Conservation (phyloP, 305 asterid species). For the Fraxinus paxiana region DNA sequence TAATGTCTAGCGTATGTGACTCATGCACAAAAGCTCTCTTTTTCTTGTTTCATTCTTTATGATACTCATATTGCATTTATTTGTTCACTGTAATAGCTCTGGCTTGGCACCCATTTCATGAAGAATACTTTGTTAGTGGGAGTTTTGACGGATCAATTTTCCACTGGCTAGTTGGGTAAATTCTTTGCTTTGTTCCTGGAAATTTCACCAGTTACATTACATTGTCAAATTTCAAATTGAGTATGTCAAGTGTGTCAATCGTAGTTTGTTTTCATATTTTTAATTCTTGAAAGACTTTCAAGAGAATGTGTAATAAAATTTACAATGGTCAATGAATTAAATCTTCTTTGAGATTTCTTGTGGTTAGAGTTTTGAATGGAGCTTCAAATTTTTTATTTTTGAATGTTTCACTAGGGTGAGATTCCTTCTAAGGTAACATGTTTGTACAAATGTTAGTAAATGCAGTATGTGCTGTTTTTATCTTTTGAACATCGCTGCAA, state of each 20-base stretch:
- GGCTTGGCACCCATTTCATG: constrained; percentile 99
- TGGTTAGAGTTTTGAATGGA: constrained; percentile 4
- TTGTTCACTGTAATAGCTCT: constrained; percentile 47
- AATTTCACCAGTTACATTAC: constrained; percentile 10
- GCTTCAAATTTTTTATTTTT: background rate
- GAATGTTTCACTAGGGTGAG: background rate
- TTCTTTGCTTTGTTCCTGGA: constrained; percentile 19
- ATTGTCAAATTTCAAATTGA: constrained; percentile 9
- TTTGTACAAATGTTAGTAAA: background rate
- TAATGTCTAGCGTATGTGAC: background rate
- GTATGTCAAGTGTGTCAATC: constrained; percentile 7
- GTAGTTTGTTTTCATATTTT: background rate
- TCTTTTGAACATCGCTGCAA: background rate
- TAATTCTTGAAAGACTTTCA: background rate
- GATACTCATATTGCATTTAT: constrained; percentile 23
- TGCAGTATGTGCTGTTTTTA: background rate
- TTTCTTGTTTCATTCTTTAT: constrained; percentile 14
- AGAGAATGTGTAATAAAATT: background rate
- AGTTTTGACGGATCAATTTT: constrained; percentile 94
- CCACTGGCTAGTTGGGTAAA: constrained; percentile 98
- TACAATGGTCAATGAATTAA: background rate
- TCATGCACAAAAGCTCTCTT: background rate
- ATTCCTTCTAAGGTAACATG: background rate
- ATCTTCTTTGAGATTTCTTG: constrained; percentile 8
- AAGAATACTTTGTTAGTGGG: constrained; percentile 97